These are phyloP conservation scores for Lactarius sp. DNA, from an alignment of 768 basidiomycete species.

Conservation along the genomic window DNA sequence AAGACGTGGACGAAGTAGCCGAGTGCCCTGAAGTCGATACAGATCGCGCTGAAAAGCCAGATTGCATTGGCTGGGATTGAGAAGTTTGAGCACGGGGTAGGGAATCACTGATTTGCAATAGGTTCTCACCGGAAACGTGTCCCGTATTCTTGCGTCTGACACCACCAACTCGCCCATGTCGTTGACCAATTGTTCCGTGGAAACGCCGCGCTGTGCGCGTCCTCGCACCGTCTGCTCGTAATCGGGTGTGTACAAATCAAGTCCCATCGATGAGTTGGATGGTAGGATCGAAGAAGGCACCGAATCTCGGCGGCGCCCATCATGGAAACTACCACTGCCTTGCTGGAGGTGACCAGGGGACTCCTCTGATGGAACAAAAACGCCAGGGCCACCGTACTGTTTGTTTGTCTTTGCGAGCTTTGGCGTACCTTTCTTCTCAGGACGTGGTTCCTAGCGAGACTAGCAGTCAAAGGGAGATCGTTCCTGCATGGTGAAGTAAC, in stretches of 20 bases:
- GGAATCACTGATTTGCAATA: neutral
- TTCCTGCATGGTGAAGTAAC: constrained; percentile 31
- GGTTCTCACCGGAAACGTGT: constrained; percentile 50
- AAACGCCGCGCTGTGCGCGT: constrained; percentile 30
- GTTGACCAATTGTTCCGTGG: constrained; percentile 52
- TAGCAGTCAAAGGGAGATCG: constrained; percentile 6
- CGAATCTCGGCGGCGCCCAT: constrained; percentile 45
- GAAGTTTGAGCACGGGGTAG: neutral
- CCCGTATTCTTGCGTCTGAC: constrained; percentile 43
- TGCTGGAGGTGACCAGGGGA: constrained; percentile 24
- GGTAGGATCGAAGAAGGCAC: constrained; percentile 57
- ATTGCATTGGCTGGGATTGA: constrained; percentile 5
- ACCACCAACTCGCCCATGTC: constrained; percentile 66
- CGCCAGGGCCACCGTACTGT: constrained; percentile 76
- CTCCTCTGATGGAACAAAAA: constrained; percentile 49
- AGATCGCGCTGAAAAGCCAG: constrained; percentile 11
- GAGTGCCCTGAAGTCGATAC: constrained; percentile 23
- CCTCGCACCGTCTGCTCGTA: constrained; percentile 53
- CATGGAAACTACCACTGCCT: constrained; percentile 34
- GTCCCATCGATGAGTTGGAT: constrained; percentile 54
- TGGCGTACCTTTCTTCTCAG: constrained; percentile 57
- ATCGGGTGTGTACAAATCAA: constrained; percentile 68
- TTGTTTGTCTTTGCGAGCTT: constrained; percentile 49
- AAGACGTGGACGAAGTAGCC: constrained; percentile 20
- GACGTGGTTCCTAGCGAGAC: constrained; percentile 61